These are phyloP conservation scores for Colletotrichum siamense DNA, from an alignment of 2,329 filamentous ascomycete species.

Conservation along the genomic window DNA sequence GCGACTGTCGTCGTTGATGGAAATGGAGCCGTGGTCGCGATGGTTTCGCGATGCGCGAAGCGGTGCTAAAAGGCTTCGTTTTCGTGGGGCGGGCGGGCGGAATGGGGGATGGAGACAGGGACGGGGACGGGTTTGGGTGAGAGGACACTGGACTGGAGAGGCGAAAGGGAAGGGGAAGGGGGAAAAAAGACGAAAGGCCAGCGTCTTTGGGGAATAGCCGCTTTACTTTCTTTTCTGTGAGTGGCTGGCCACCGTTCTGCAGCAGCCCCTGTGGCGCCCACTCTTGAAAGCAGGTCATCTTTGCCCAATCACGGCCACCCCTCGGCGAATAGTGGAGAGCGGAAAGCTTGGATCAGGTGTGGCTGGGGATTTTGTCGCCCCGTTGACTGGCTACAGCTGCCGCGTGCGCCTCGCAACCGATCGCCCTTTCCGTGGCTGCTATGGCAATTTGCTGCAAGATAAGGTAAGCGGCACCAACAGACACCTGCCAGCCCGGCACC, in stretches of 20 bases:
- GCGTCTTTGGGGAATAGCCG: slow-evolving; percentile 17
- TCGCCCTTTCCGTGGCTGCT: background rate
- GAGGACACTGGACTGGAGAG: background rate
- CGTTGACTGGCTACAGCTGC: background rate
- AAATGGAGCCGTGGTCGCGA: slow-evolving; percentile 8
- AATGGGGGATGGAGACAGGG: slow-evolving; percentile 6
- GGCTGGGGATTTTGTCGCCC: background rate
- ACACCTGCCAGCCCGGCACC: background rate
- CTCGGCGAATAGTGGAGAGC: background rate
- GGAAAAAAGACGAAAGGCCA: background rate
- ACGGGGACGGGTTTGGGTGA: background rate
- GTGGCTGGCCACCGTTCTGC: slow-evolving; percentile 5
- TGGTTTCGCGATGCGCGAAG: slow-evolving; percentile 18
- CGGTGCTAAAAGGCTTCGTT: background rate
- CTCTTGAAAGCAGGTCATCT: background rate
- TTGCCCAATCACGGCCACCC: background rate
- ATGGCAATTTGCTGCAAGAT: background rate
- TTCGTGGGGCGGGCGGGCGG: slow-evolving; percentile 6
- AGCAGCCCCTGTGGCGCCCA: slow-evolving; percentile 2
- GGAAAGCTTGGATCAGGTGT: background rate
- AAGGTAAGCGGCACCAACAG: background rate
- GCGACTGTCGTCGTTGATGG: background rate
- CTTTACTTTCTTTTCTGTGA: slow-evolving; percentile 17
- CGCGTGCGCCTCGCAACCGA: background rate
- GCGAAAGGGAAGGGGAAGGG: background rate